Evolutionary conservation across 1,139 yeast species (phyloP), one percentile per base, ranked within the genome.

Genomic region (Yamadazyma kanchanaburiensis): DNA sequence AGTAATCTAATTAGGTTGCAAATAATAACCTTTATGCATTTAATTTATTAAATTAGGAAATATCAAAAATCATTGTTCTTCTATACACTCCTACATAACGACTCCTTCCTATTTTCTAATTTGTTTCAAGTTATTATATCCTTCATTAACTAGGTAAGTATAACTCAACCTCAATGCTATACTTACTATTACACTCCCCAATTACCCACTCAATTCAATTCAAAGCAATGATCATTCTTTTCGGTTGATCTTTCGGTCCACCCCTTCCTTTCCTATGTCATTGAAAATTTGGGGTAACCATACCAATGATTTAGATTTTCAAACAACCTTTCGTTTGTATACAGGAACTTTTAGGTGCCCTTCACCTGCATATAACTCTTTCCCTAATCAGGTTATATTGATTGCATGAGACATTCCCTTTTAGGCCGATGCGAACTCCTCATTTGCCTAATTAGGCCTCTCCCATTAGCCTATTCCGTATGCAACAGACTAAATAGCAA

Each of bases 391-490:
- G 56, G 58, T 31, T 47, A 41, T 43, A 44, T 42, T 40, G 32
- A 23, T 13, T 42, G 48, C 50, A 40, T 40, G 29, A 38, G 22
- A 35, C 33, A 25, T 38, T 28, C 50, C 55, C 46, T 31, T 28
- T 28, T 40, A 40, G 55, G 53, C 31, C 24, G 27, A 31, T 27
- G 25, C 26, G 29, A 27, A 35, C 53, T 48, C 57, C 55, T 24
- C 56, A 40, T 46, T 49, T 44, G 25, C 59, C 53, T 36, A 32
- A 29, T 43, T 43, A 42, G 56, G 52, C 39, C 4, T 9, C 12
- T 24, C 21, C 14, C 15, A 7, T 12, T 12, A 12, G 26, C 26
- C 20, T 9, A 8, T 12, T 5, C 17, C 18, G 26, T 14, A 13
- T 24, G 21, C 16, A 24, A 15, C 14, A 24, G 20, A 7, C 10